Percentiles rank a stretch among this genome's conserved stretches.
phyloP scores from a whole-genome alignment of 805 yeast genomes.

The Zygoascus biomembranicola region DNA sequence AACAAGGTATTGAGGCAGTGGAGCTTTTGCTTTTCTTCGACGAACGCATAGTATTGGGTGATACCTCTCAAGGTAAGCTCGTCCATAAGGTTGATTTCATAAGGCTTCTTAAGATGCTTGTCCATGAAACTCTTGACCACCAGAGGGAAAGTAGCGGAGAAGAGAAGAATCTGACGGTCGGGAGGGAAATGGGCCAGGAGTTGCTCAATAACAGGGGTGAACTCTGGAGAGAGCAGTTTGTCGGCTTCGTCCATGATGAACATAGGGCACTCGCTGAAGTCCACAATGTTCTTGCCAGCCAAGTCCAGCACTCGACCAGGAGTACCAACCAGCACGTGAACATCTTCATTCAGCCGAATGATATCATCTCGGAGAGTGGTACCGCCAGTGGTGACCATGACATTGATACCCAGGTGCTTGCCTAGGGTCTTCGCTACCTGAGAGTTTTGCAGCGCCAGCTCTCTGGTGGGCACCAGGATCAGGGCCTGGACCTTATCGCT shows the following conservation, averaged over 20 bases:
- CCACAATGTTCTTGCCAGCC: constrained; percentile 81
- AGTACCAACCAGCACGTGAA: constrained; percentile 92
- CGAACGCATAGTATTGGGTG: constrained; percentile 96
- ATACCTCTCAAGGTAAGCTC: constrained; percentile 94
- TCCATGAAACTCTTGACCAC: constrained; percentile 91
- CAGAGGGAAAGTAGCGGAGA: constrained; percentile 93
- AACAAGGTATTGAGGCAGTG: constrained; percentile 94
- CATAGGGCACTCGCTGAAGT: constrained; percentile 74
- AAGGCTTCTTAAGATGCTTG: constrained; percentile 80
- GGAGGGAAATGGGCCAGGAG: constrained; percentile 73
- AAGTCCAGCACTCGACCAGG: constrained; percentile 96
- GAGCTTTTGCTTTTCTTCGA: constrained; percentile 91
- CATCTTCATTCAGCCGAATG: constrained; percentile 83
- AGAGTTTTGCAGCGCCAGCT: constrained; percentile 93
- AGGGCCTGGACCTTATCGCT: constrained; percentile 80
- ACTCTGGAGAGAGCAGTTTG: constrained; percentile 88
- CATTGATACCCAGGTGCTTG: constrained; percentile 82
- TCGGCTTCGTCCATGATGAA: constrained; percentile 99
- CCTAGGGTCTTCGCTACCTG: constrained; percentile 95
- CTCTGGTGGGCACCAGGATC: constrained; percentile 95
- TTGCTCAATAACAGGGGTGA: constrained; percentile 78
- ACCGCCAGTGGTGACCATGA: constrained; percentile 99
- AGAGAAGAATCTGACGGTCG: constrained; percentile 74
- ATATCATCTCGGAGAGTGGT: constrained; percentile 91
- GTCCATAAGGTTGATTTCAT: constrained; percentile 95